A percentile compares a stretch with the other conserved stretches of the same genome.
Conservation (phyloP, 208 protist species). For the Herpetomonas tarakana region DNA sequence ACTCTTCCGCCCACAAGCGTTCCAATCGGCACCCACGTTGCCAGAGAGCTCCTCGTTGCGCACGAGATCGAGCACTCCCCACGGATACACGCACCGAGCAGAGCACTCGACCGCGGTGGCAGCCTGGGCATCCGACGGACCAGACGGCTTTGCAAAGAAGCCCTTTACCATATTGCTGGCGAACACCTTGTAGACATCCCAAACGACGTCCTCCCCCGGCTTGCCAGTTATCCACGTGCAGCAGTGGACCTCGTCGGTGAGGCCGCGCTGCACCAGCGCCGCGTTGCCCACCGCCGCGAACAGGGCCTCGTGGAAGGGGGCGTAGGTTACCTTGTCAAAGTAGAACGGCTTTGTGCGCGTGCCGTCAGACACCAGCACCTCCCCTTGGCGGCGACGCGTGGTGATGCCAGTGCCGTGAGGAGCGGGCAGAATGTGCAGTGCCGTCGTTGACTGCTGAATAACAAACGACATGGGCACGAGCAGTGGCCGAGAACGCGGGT, state of each 20-base stretch:
- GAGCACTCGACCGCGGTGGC: neutral
- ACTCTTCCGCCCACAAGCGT: neutral
- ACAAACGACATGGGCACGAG: neutral
- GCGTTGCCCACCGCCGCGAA: neutral
- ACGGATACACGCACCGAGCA: neutral
- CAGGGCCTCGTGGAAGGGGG: neutral
- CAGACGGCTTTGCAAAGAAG: neutral
- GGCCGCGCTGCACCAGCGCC: neutral
- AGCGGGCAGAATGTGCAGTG: neutral
- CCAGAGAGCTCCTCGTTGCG: neutral
- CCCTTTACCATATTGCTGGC: neutral
- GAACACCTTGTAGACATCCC: neutral
- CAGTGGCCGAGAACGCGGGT: too few species aligned
- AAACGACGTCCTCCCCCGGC: neutral
- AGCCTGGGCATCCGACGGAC: neutral
- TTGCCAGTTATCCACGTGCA: neutral
- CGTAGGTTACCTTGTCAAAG: constrained; percentile 1
- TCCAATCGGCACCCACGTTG: neutral
- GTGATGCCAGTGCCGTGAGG: neutral
- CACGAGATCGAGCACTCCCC: neutral
- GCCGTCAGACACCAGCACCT: neutral
- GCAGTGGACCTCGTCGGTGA: neutral
- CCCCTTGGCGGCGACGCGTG: neutral
- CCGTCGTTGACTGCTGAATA: neutral
- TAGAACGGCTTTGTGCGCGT: neutral